Evolutionary conservation across 768 basidiomycete species (phyloP), one percentile per base, ranked within the genome.

Genomic region (Amanita subjunquillea): DNA sequence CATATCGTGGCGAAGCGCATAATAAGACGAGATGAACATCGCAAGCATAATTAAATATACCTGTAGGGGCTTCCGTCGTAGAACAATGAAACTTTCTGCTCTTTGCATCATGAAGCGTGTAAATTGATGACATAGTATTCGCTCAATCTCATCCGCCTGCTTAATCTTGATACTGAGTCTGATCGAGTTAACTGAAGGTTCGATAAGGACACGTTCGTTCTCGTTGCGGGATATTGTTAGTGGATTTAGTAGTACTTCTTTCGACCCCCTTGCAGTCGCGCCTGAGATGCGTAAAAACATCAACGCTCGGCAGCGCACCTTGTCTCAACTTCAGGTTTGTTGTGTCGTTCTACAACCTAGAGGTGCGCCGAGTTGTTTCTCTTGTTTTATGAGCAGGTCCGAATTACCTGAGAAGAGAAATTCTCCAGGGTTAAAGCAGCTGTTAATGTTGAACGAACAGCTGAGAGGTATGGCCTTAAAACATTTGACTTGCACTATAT

Each of bases 101-200:
- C 96, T 77, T 72, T 94, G 92, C 86, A 93, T 97, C 91, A 98
- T 88, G 73, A 99, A 99, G 50, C 96, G 78, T 20, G 93, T 96
- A 68, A 99, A 98, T 68, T 98, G 93, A 73, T 97, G 91, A 65
- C 94, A 96, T 37, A 99, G 74, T 60, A 98, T 96, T 48, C 87
- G 82, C 65, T 99, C 96, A 56, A 97, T 95, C 72, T 99, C 96
- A 68, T 99, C 96, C 32, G 96, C 93, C 66, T 99, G 96, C 68
- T 99, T 99, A 66, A 99, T 97, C 74, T 86, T 92, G 72, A 99
- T 98, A 69, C 88, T 92, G 54, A 99, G 76, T 39, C 96, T 85
- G 65, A 98, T 90, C 1, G 93, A 95, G 72, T 99, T 99, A 71
- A 98, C 82, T 2, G 91, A 93, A 2, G 96, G 87, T 68, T 99